Conservation (phyloP, 2,329 filamentous ascomycete genomes). For the Akanthomyces uredinophilus region DNA sequence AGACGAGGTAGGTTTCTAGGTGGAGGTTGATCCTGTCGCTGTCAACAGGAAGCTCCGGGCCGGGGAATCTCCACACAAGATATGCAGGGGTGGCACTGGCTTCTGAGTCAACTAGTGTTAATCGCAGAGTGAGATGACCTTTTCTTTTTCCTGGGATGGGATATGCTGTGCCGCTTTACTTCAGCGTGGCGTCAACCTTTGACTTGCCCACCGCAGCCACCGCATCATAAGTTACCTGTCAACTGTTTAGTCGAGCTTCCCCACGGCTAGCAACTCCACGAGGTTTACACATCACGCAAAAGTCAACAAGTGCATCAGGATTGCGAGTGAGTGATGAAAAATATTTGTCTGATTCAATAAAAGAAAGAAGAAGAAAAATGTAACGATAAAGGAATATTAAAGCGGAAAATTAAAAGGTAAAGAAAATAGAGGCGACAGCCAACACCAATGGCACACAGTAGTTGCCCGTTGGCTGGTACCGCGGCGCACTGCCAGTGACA, state of each 20-base stretch:
- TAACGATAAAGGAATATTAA: neutral
- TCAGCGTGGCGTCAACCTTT: neutral
- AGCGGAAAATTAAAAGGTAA: neutral
- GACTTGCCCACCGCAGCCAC: neutral
- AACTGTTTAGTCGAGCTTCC: neutral
- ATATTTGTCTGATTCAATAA: neutral
- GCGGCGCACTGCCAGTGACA: neutral
- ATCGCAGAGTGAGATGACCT: neutral
- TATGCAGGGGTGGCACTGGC: neutral
- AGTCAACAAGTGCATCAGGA: neutral
- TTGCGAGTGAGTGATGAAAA: no score
- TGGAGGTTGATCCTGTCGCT: no score
- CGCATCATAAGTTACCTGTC: neutral
- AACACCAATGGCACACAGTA: neutral
- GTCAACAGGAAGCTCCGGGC: neutral
- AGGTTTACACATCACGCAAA: neutral
- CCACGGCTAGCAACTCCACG: neutral
- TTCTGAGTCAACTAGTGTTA: neutral
- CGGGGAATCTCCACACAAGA: neutral
- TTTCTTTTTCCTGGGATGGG: neutral
- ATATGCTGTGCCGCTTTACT: neutral
- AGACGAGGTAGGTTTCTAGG: no score
- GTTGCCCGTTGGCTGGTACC: neutral
- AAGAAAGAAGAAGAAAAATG: no score
- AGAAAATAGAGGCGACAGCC: slow-evolving; percentile 3